Conservation (phyloP, 2,329 filamentous ascomycete genomes). For the Bipolaris sorokiniana region DNA sequence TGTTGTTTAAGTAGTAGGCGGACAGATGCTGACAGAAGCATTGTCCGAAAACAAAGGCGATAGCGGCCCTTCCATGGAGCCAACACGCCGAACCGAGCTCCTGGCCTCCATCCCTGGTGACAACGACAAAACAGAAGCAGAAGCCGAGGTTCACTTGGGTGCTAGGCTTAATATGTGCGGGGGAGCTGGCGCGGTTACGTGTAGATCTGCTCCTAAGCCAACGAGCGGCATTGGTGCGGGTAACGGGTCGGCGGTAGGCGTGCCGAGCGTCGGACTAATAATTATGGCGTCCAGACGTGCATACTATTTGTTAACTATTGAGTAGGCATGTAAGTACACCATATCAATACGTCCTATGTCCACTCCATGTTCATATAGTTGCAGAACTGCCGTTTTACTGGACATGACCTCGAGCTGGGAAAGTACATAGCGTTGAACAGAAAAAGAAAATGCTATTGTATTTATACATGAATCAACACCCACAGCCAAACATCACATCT, state of each 20-base stretch:
- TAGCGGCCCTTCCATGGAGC: neutral
- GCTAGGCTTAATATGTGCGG: constrained; percentile 19
- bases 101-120: neutral
- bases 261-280: neutral
- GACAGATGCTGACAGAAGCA: neutral
- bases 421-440: neutral
- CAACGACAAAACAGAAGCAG: neutral
- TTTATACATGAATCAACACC: neutral
- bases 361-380: too few relatives aligned
- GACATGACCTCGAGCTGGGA: neutral
- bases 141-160: constrained; percentile 31
- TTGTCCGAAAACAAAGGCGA: neutral
- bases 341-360: too few relatives aligned
- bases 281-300: neutral
- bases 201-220: neutral
- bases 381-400: too few relatives aligned
- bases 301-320: too few relatives aligned
- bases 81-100: neutral
- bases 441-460: neutral
- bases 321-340: too few relatives aligned
- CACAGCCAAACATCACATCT: neutral
- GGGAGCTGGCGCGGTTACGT: constrained; percentile 7
- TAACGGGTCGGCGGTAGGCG: neutral
- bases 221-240: neutral
- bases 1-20: neutral